Conservation (phyloP, 1,284 basidiomycete genomes). For the Albatrellus sp. region DNA sequence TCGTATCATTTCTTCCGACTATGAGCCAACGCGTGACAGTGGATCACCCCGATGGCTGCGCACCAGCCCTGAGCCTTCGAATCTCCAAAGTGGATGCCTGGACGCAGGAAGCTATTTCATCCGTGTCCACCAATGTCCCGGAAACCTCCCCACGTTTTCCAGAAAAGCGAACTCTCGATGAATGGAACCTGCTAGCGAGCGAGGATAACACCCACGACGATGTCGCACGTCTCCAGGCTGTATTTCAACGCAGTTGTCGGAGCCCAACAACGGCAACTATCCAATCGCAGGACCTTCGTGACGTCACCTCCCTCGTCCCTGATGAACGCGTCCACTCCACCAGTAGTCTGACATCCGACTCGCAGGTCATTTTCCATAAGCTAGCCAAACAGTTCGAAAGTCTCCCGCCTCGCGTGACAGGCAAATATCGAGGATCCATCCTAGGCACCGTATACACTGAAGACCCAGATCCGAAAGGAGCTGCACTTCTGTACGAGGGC, state of each 20-base stretch:
- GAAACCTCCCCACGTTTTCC: background rate
- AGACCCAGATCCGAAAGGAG: background rate
- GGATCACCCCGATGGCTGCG: slow-evolving; percentile 29
- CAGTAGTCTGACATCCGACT: slow-evolving; percentile 5
- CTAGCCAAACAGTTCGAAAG: slow-evolving; percentile 1
- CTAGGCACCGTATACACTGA: background rate
- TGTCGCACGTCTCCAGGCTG: background rate
- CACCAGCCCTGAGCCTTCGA: slow-evolving; percentile 49
- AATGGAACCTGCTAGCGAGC: no score
- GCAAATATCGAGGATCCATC: background rate
- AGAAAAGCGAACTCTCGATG: no score
- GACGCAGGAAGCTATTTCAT: background rate
- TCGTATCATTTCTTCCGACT: slow-evolving; percentile 8
- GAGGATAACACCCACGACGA: no score
- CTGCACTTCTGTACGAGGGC: background rate
- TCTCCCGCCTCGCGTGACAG: slow-evolving; percentile 4
- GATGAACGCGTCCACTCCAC: slow-evolving; percentile 1
- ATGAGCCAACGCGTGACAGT: slow-evolving; percentile 41
- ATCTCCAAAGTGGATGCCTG: slow-evolving; percentile 27
- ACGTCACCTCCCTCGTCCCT: background rate
- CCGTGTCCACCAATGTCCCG: background rate
- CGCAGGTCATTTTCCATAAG: slow-evolving; percentile 2
- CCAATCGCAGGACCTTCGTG: background rate
- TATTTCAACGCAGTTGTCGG: background rate
- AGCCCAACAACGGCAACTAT: background rate